Evolutionary conservation across 1,284 basidiomycete genomes (phyloP).

Genomic region (Malassezia yamatoensis): DNA sequence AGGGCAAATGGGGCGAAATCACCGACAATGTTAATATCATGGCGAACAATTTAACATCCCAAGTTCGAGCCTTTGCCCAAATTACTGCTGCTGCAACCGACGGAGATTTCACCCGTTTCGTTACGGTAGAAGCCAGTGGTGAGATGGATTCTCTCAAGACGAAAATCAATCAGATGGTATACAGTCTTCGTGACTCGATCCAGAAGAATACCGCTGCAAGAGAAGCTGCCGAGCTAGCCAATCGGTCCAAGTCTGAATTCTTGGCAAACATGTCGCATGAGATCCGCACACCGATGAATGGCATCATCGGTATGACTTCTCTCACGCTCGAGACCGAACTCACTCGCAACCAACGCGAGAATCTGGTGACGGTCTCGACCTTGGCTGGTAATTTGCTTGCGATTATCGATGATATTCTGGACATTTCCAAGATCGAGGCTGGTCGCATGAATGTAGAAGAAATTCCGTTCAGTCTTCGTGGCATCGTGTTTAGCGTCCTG

Average conservation of each 20-base stretch:
- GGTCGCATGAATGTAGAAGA: conserved; percentile 99
- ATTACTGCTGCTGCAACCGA: conserved; percentile 98
- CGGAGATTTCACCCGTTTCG: conserved; percentile 96
- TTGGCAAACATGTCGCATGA: conserved; percentile 49
- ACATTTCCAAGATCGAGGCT: conserved; percentile 59
- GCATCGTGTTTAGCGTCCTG: conserved; percentile 92
- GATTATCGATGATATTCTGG: conserved; percentile 61
- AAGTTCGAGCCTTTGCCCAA: conserved; percentile 97
- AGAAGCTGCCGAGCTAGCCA: conserved; percentile 85
- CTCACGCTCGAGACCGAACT: conserved; percentile 86
- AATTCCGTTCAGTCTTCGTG: conserved; percentile 91
- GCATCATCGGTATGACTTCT: conserved; percentile 99
- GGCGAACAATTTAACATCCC: conserved; percentile 80
- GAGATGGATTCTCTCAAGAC: conserved; percentile 99
- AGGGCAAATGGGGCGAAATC: conserved; percentile 97
- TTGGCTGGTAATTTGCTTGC: conserved; percentile 83
- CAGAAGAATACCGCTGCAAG: conserved; percentile 98
- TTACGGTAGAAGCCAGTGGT: conserved; percentile 94
- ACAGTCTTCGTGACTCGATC: conserved; percentile 88
- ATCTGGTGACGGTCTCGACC: conserved; percentile 86
- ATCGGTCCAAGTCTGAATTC: conserved; percentile 93
- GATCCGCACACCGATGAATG: conserved; percentile 48
- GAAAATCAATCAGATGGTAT: conserved; percentile 98
- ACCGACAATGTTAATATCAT: conserved; percentile 60
- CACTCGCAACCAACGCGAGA: conserved; percentile 80